Base-by-base conservation (phyloP, 2,329 filamentous ascomycete genomes). In the Fonsecaea multimorphosa region DNA sequence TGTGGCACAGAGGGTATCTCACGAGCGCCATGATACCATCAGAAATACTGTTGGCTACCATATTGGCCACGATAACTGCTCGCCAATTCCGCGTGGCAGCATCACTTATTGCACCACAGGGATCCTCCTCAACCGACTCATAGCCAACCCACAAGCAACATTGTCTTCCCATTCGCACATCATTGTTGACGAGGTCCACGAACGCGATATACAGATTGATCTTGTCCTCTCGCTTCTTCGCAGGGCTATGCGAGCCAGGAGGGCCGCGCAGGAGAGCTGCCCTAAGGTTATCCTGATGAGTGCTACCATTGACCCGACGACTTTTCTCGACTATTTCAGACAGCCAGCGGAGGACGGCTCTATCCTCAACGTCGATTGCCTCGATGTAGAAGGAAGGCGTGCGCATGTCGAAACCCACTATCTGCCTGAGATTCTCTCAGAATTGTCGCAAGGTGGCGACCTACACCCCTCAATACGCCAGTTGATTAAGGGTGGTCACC, bases 51-150 rank as follows among this genome's bases (percentile, higher is more conserved):
- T 99, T 24, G 95, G 95, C 57, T 99, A 96, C 80, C 93, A 94
- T 2, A 97, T 99, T 73, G 88, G 95, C 19, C 82, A 98, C 19
- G 95, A 98, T 76, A 91, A 92, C 53, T 96, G 95, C 72, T 90
- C 89, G 0, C 89, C 89, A 6, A 86, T 87, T 32, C 97, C 92
- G 2, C 85, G 91, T 57, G 85, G 98, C 24, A 87, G 97, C 12
- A 99, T 93, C 77, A 94, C 94, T n/a, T 70, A 66, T 34, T 68
- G 68, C 44, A 81, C 87, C 32, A 87, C 87, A 56, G 88, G 95
- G 80, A 96, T 98, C 65, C 93, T 99, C 16, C 91, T 98, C 83
- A 89, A 95, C 38, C 97, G 98, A 92, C 83, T 99, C n/a, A 93
- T 99, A 77, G 89, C 89, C 6, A 90, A 92, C 0, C 90, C 92